Conservation (phyloP, 805 yeast genomes). For the Wickerhamiella spandovensis region DNA sequence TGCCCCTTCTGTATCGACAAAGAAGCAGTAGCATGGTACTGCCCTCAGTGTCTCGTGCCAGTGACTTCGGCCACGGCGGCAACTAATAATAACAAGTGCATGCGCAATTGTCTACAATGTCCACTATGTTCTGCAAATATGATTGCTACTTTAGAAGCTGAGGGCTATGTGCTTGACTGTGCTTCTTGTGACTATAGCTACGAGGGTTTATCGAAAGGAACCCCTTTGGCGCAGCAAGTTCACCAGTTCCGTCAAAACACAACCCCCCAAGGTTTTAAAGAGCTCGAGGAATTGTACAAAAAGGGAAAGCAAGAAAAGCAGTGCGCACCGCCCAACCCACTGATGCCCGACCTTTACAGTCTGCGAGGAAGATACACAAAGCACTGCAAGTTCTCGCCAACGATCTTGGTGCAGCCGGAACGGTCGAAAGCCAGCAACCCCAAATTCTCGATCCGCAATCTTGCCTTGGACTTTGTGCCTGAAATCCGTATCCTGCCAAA, state of each 20-base stretch:
- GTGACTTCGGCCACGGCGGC: slow-evolving; percentile 19
- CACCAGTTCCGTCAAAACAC: not conserved
- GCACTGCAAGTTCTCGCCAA: slow-evolving; percentile 23
- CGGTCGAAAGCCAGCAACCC: slow-evolving; percentile 13
- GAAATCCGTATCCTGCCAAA: slow-evolving; percentile 4
- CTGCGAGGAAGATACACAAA: slow-evolving; percentile 20
- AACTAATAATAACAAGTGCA: slow-evolving; percentile 19
- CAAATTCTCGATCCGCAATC: slow-evolving; percentile 11
- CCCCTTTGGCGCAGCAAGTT: slow-evolving; percentile 9
- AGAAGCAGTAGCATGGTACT: slow-evolving; percentile 24
- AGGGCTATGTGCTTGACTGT: slow-evolving; percentile 13
- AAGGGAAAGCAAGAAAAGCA: not conserved
- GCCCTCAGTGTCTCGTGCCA: slow-evolving; percentile 27
- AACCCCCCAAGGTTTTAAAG: slow-evolving; percentile 1
- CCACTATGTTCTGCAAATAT: slow-evolving; percentile 21
- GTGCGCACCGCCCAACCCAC: not conserved
- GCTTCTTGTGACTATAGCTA: slow-evolving; percentile 16
- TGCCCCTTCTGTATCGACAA: slow-evolving; percentile 26
- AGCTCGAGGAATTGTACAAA: not conserved
- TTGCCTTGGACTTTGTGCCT: slow-evolving; percentile 21
- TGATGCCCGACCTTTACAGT: slow-evolving; percentile 18
- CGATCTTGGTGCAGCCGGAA: slow-evolving; percentile 23
- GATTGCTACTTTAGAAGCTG: slow-evolving; percentile 3
- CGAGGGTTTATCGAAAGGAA: slow-evolving; percentile 8
- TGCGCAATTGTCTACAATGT: slow-evolving; percentile 26